Evolutionary conservation across 768 basidiomycete genomes (phyloP), one percentile per base, ranked within the genome.

Genomic region (Agrocybe pediades): DNA sequence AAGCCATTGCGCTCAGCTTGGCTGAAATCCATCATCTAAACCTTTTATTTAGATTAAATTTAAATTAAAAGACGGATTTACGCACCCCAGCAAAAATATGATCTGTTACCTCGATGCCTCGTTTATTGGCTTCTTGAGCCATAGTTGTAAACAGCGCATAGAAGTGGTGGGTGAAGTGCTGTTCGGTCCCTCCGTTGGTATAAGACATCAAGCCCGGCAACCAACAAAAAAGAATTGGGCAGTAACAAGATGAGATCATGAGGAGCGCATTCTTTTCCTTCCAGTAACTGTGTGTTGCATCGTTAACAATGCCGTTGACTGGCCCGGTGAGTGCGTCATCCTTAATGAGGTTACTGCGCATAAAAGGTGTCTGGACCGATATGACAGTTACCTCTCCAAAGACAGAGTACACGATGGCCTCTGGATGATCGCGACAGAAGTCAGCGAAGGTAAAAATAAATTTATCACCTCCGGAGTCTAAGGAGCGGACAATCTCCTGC

Each of bases 11-110:
- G 59, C 41, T 73, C 62, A 4, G 72, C 71, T 33, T 67, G 59
- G 51, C 71, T 70, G 45, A 69, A 71, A 55, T 71, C 70, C 23
- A 73, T 59, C 1, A 72, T 57, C 70, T 73, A 13, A 6, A 42
- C n/a, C 19, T 2, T 9, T 45, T 39, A 17, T 5, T 25, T 3
- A 21, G 21, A 50, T 33, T n/a, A 7, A 40, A 44, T 26, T 11
- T 49, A 41, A 33, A 21, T 3, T 1, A 13, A 27, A 9, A 27
- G 19, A 30, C 41, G 30, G 30, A 21, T 15, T 24, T 19, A 54
- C 54, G 16, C 52, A 65, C 64, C 33, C 60, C 60, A 15, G 60
- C 53, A 49, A 64, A 64, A 5, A 57, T 19, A 6, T 46, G 2
- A 47, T 64, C 61, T 1, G 9, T 17, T 9, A 69, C 16, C 20